phyloP scores from a whole-genome alignment of 2,329 filamentous ascomycete genomes.

The Beauveria brongniartii region DNA sequence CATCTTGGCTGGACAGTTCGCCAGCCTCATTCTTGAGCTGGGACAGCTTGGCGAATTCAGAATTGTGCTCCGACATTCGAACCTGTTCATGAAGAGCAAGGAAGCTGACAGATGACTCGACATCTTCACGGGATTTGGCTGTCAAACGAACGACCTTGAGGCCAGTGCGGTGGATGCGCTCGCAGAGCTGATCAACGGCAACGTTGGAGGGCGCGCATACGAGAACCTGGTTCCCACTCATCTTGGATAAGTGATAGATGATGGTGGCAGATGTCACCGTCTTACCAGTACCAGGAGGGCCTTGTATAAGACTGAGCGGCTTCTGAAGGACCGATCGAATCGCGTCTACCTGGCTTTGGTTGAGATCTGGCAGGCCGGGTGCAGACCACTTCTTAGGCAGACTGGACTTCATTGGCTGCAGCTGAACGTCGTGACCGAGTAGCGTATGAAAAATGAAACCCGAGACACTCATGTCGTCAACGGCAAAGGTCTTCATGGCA shows the following conservation, averaged over 20 bases:
- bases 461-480: slow-evolving; percentile 96
- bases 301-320: slow-evolving; percentile 91
- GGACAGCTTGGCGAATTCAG: slow-evolving; percentile 84
- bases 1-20: slow-evolving; percentile 88
- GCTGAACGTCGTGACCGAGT: slow-evolving; percentile 87
- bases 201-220: slow-evolving; percentile 98
- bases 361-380: slow-evolving; percentile 87
- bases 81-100: slow-evolving; percentile 95
- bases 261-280: slow-evolving; percentile 98
- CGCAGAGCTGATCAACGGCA: slow-evolving; percentile 94
- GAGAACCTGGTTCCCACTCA: slow-evolving; percentile 88
- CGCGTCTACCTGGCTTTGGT: slow-evolving; percentile 89
- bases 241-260: slow-evolving; percentile 94
- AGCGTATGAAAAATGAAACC: slow-evolving; percentile 98
- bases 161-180: slow-evolving; percentile 89
- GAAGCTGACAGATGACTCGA: slow-evolving; percentile 96
- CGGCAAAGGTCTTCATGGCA: slow-evolving; percentile 97
- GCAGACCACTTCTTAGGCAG: slow-evolving; percentile 96
- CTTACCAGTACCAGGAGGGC: slow-evolving; percentile 94
- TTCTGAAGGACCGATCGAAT: slow-evolving; percentile 93
- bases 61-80: slow-evolving; percentile 92
- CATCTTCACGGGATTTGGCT: slow-evolving; percentile 97
- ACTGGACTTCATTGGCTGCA: slow-evolving; percentile 90
- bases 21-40: slow-evolving; percentile 88
- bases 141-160: slow-evolving; percentile 96